Evolutionary conservation across 129 eudicot genomes (phyloP).

Genomic region (Escallonia rubra): DNA sequence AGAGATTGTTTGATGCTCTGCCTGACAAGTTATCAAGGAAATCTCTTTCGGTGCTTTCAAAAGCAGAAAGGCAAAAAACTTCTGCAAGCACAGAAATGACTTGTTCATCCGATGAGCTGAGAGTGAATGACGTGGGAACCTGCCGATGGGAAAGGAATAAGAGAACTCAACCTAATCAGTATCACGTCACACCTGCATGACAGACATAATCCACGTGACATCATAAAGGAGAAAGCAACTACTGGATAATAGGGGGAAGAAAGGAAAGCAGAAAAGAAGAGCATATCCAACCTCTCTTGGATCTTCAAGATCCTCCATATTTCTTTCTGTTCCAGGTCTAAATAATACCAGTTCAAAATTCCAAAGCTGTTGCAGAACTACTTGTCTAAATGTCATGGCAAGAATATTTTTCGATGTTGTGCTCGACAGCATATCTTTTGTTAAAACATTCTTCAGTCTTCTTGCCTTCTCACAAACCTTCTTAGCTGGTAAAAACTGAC

Average conservation of each 20-base stretch:
- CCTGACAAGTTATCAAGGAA: conserved; percentile 33
- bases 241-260: not conserved
- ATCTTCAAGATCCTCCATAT: conserved; percentile 79
- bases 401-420: conserved; percentile 60
- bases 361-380: conserved; percentile 61
- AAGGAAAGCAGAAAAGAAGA: conserved; percentile 13
- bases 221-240: conserved; percentile 20
- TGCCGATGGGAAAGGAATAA: conserved; percentile 64
- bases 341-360: conserved; percentile 59
- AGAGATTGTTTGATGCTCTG: conserved; percentile 28
- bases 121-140: conserved; percentile 66
- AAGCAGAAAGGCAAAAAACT: conserved; percentile 62
- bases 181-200: conserved; percentile 49
- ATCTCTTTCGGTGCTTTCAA: conserved; percentile 53
- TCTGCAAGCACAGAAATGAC: conserved; percentile 69
- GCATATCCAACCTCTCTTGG: conserved; percentile 61
- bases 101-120: conserved; percentile 68
- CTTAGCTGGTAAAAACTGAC: conserved; percentile 77
- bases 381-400: conserved; percentile 95
- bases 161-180: conserved; percentile 57
- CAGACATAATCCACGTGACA: conserved; percentile 30
- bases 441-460: conserved; percentile 37
- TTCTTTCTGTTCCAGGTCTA: conserved; percentile 66
- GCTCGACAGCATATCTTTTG: conserved; percentile 41
- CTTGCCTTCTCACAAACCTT: conserved; percentile 73